These are phyloP conservation scores for Protomyces pachydermus DNA, from an alignment of 1,139 yeast species.

Conservation along the genomic window DNA sequence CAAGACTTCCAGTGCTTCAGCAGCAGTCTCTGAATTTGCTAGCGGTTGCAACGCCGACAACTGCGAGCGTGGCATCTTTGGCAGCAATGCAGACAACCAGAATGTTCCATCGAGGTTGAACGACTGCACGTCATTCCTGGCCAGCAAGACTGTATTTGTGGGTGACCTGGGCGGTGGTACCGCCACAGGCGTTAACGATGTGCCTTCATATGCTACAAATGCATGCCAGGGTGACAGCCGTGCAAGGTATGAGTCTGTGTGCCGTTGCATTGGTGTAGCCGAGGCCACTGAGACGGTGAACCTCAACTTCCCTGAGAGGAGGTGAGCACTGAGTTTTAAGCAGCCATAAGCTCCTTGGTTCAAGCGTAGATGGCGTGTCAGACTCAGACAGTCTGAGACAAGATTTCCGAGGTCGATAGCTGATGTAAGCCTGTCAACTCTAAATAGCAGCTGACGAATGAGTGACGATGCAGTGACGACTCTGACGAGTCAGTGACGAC, in stretches of 20 bases:
- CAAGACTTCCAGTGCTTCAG: background rate
- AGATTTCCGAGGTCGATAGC: no score
- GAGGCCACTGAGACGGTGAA: background rate
- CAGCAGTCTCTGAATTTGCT: background rate
- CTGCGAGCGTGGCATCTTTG: background rate
- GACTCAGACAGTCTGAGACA: no score
- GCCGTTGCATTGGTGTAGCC: background rate
- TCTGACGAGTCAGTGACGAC: no score
- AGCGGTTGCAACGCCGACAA: background rate
- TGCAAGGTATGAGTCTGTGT: background rate
- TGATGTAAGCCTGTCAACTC: no score
- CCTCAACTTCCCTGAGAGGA: no score
- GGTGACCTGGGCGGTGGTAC: background rate
- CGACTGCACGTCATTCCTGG: background rate
- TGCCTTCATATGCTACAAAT: background rate
- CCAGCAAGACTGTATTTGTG: background rate
- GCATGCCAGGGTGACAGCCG: background rate
- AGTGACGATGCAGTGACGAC: no score
- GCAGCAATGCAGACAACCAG: background rate
- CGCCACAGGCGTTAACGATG: background rate
- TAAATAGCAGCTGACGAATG: no score
- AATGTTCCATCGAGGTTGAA: background rate
- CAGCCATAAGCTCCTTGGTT: no score
- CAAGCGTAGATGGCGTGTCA: no score
- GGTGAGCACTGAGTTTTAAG: no score